phyloP scores from a whole-genome alignment of 768 basidiomycete genomes.

The Suillus alpinus region DNA sequence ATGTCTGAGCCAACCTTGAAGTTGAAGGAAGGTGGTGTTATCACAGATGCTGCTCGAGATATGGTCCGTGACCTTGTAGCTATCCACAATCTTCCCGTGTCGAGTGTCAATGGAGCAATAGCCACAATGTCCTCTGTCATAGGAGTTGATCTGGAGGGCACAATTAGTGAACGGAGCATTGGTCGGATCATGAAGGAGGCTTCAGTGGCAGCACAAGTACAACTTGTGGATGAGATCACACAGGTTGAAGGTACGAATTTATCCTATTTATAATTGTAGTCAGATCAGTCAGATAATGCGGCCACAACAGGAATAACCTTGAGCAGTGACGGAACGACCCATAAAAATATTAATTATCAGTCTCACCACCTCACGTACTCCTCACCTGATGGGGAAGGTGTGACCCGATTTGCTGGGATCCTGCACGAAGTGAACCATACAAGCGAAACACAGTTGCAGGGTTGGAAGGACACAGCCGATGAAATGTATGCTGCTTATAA shows the following conservation, averaged over 20 bases:
- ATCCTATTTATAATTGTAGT: too few species aligned
- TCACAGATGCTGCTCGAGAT: not conserved
- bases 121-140: not conserved
- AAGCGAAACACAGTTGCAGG: slow-evolving; percentile 23
- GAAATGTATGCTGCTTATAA: slow-evolving; percentile 18
- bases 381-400: not conserved
- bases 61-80: slow-evolving; percentile 1
- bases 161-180: not conserved
- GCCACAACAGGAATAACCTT: slow-evolving; percentile 11
- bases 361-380: slow-evolving; percentile 15
- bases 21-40: not conserved
- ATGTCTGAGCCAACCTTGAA: too few species aligned
- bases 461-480: slow-evolving; percentile 11
- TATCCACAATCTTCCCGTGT: not conserved
- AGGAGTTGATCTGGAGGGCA: not conserved
- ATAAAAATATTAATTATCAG: slow-evolving; percentile 21
- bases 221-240: not conserved
- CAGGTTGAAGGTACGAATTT: not conserved
- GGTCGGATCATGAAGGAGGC: not conserved
- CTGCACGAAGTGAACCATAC: slow-evolving; percentile 22
- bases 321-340: slow-evolving; percentile 26
- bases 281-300: too few species aligned
- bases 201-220: not conserved
- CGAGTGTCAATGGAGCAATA: not conserved
- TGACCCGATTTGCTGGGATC: slow-evolving; percentile 16